phyloP scores from a whole-genome alignment of 192 early-diverging fungal species.

The Dissophora ornata region DNA sequence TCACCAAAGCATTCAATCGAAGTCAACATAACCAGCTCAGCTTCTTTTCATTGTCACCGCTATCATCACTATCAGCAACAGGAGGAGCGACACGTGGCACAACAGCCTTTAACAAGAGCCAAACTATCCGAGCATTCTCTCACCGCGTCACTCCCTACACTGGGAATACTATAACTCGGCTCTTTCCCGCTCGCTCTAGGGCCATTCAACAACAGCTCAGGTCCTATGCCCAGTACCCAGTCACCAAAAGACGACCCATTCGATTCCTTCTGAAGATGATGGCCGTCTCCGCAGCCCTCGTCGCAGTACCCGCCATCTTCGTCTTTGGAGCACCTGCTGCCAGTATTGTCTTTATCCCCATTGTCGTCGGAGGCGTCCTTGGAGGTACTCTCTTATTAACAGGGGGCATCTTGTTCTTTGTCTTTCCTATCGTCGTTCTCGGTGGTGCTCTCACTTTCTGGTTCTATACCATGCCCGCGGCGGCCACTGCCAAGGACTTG shows the following conservation, averaged over 20 bases:
- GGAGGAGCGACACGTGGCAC: background rate
- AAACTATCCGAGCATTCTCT: constrained; percentile 7
- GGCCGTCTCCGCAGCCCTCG: constrained; percentile 15
- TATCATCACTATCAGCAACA: background rate
- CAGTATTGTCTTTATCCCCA: constrained; percentile 17
- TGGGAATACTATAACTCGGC: background rate
- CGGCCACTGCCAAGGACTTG: constrained; percentile 11
- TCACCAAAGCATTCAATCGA: background rate
- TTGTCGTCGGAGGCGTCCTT: constrained; percentile 26
- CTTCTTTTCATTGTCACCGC: constrained; percentile 1
- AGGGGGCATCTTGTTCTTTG: constrained; percentile 28
- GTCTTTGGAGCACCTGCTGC: constrained; percentile 24
- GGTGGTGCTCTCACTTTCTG: constrained; percentile 24
- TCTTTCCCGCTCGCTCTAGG: background rate
- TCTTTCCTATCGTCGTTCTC: constrained; percentile 17
- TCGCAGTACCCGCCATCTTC: constrained; percentile 29
- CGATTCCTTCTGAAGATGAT: constrained; percentile 26
- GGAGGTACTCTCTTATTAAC: constrained; percentile 32
- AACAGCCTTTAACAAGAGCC: background rate
- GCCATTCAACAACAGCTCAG: background rate
- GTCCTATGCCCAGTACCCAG: background rate
- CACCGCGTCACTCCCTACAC: background rate
- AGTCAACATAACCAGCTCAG: background rate
- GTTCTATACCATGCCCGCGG: constrained; percentile 26
- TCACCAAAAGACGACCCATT: constrained; percentile 9